Evolutionary conservation across 768 basidiomycete species (phyloP).

Genomic region (Termitomyces sp.): DNA sequence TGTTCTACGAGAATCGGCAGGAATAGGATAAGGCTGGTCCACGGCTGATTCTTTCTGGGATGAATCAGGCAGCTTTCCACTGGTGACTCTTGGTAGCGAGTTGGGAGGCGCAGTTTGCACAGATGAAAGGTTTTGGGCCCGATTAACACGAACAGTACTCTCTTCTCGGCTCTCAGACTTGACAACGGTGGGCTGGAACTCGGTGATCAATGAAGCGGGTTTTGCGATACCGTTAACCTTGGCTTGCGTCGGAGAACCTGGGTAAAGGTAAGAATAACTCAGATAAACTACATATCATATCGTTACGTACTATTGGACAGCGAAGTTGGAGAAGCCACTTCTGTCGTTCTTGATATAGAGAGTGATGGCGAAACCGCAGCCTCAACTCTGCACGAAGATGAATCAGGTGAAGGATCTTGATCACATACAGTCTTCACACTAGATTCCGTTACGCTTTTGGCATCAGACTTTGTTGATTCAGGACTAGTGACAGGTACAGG

Average conservation of each 20-base stretch:
- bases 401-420: background rate
- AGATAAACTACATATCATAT: background rate
- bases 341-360: background rate
- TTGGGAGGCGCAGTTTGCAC: background rate
- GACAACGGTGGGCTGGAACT: background rate
- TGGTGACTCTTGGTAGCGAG: background rate
- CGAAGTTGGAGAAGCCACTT: background rate
- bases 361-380: background rate
- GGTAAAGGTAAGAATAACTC: background rate
- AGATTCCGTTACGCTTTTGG: background rate
- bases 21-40: background rate
- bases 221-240: constrained; percentile 1
- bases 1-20: background rate
- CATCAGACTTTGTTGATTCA: background rate
- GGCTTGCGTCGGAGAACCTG: background rate
- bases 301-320: background rate
- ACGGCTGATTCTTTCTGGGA: background rate
- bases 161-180: constrained; percentile 1
- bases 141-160: background rate
- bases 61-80: background rate
- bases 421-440: background rate
- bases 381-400: background rate
- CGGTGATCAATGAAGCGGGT: background rate
- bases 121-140: background rate
- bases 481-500: background rate